Evolutionary conservation across 2,329 filamentous ascomycete genomes (phyloP), one percentile per base, ranked within the genome.

Genomic region (Orbilia brochopaga): DNA sequence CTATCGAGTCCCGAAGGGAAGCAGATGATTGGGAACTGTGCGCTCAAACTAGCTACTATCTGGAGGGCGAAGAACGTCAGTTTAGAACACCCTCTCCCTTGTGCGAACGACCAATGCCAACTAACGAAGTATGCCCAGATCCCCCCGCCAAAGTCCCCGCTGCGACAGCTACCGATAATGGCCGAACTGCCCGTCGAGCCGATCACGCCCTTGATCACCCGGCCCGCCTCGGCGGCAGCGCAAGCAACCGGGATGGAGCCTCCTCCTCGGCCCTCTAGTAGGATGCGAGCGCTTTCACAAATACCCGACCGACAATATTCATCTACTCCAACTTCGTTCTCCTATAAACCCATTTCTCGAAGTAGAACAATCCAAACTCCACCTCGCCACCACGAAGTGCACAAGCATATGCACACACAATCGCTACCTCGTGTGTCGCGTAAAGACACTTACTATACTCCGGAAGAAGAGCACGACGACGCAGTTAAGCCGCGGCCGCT

Each of bases 1-100:
- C 85, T 99, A 59, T 82, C 84, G 6, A 88, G 88, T 40, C 6
- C 48, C 13, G 67, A 72, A 42, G 67, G 67, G 15, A 72, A 72
- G 60, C 64, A 61, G 19, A 24, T 58, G 13, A 65, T 72, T 37
- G 60, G 67, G 2, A 55, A 60, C 19, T 72, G 67, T 57, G 67
- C 67, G 24, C 52, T 72, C 10, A 72, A 61, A 24, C 55, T 72
- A 8, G 67, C 67, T 46, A 60, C 62, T 30, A 72, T 72, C 51
- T 72, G 67, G 67, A 48, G 67, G 17, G 55, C 67, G 24, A 72
- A 53, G 55, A 72, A 72, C 48, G 67, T 72, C 46, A 57, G 66
- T 46, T n/a, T 37, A 10, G 8, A n/a, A 32, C 17, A 7, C 13
- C 27, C 30, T 13, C 7, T 15, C 21, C 6, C 35, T 37, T 19